Evolutionary conservation across 2,329 filamentous ascomycete species (phyloP).

Genomic region (Colletotrichum destructivum): DNA sequence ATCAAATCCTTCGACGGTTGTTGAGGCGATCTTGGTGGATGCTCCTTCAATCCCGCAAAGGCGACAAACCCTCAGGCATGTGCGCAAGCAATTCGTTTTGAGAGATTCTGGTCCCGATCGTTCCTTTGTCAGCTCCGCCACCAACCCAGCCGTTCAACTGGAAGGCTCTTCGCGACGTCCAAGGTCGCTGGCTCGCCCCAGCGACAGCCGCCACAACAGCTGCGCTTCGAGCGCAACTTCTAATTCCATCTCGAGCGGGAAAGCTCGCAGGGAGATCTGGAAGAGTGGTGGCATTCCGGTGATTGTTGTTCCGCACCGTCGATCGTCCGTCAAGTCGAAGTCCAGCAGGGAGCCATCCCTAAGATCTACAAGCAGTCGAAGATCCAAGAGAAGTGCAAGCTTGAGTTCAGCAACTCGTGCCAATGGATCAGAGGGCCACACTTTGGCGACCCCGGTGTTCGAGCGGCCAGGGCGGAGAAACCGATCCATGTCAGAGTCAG

Average conservation of each 20-base stretch:
- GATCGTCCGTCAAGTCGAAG: conserved; percentile 68
- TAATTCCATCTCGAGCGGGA: conserved; percentile 67
- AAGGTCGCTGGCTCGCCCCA: conserved; percentile 48
- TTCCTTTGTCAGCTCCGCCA: conserved; percentile 59
- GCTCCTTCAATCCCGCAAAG: conserved; percentile 59
- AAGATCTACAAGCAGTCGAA: conserved; percentile 73
- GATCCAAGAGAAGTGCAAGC: conserved; percentile 68
- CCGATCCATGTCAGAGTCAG: conserved; percentile 63
- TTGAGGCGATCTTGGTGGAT: conserved; percentile 72
- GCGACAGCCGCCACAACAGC: conserved; percentile 60
- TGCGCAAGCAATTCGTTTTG: conserved; percentile 68
- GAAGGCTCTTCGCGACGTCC: conserved; percentile 49
- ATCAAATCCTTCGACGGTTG: conserved; percentile 69
- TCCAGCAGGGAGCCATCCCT: conserved; percentile 68
- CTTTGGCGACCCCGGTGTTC: conserved; percentile 57
- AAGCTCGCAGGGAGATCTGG: conserved; percentile 71
- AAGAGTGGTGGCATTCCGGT: conserved; percentile 75
- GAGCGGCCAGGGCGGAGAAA: conserved; percentile 59
- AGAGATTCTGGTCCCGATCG: conserved; percentile 63
- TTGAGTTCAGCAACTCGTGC: conserved; percentile 63
- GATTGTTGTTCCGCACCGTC: conserved; percentile 72
- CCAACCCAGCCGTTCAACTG: conserved; percentile 55
- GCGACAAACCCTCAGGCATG: conserved; percentile 72
- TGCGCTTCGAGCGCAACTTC: conserved; percentile 63
- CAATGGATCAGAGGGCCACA: conserved; percentile 59